Evolutionary conservation across 1,139 yeast species (phyloP).

Genomic region (Debaryomyces psychrophilus): DNA sequence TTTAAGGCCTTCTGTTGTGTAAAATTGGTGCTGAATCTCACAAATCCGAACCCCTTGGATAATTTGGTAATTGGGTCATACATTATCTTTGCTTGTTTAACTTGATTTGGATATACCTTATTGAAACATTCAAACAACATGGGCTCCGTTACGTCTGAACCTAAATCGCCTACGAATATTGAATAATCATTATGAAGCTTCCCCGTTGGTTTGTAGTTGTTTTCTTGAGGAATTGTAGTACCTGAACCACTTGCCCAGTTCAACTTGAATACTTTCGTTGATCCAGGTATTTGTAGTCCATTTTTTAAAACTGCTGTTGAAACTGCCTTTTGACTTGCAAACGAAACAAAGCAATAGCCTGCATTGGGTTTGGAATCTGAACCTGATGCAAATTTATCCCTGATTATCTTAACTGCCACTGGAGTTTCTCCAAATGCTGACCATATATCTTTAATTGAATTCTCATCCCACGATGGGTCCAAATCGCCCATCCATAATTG

Average conservation of each 20-base stretch:
- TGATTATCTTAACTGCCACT: conserved; percentile 37
- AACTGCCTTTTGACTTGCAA: conserved; percentile 66
- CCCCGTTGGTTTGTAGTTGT: conserved; percentile 6
- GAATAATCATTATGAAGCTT: conserved; percentile 40
- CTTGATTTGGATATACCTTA: conserved; percentile 64
- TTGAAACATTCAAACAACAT: conserved; percentile 71
- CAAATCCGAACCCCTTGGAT: conserved; percentile 90
- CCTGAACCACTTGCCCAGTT: conserved; percentile 79
- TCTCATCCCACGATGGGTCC: conserved; percentile 85
- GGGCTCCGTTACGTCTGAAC: conserved; percentile 75
- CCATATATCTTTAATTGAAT: conserved; percentile 71
- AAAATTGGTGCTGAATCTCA: conserved; percentile 73
- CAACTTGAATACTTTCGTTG: conserved; percentile 62
- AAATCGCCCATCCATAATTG: conserved; percentile 94
- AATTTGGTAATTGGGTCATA: conserved; percentile 73
- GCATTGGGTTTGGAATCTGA: conserved; percentile 24
- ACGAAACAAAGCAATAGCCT: conserved; percentile 83
- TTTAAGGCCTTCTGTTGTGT: conserved; percentile 74
- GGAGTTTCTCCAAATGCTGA: conserved; percentile 41
- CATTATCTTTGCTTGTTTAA: conserved; percentile 87
- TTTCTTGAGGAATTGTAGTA: conserved; percentile 1
- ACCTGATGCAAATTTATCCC: conserved; percentile 32
- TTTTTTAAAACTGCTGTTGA: conserved; percentile 71
- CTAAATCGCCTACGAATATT: conserved; percentile 84
- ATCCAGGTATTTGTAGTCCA: conserved; percentile 67